Evolutionary conservation across 441 rosid species (phyloP), one percentile per base, ranked within the genome.

Genomic region (Francoa sonchifolia): DNA sequence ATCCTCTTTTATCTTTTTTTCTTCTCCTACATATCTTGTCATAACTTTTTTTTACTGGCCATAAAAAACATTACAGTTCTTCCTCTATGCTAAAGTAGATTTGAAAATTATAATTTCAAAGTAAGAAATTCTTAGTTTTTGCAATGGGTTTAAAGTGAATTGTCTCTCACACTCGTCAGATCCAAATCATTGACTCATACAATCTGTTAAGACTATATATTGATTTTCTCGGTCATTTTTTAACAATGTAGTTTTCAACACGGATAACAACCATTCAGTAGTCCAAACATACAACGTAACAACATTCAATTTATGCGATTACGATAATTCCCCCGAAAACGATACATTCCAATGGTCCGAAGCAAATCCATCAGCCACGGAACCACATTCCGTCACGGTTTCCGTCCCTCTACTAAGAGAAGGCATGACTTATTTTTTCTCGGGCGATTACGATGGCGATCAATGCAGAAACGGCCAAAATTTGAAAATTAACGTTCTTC

Each of bases 201-300:
- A 5, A n/a, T 29, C 9, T 47, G 15, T 26, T 12, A 5, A n/a
- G 11, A 7, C 12, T 3, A n/a, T 2, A 10, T 18, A 9, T 22
- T 9, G 10, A 14, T 8, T 16, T 36, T 14, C 16, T 19, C 8
- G 9, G n/a, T 16, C 9, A 8, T 36, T 49, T 13, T 20, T 19
- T 39, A n/a, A 13, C 0, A 4, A 31, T 60, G 71, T 74, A 89
- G 98, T 82, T 23, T 89, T 89, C 43, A 79, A 82, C 65, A 82
- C 98, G 13, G 74, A 89, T 35, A 82, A 50, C 37, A 89, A 89
- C 55, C 98, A 85, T 50, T 85, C 98, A 1, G 80, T 85, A 4
- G 71, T 82, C 16, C 94, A 85, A 22, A 89, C 98, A 5, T 82
- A 79, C 73, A 84, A 85, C 48, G 13, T 50, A 48, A 81, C 94